Percentiles rank a stretch among this genome's conserved stretches.
Evolutionary conservation across 2,329 filamentous ascomycete species (phyloP).

Genomic region (Fusarium papillatum): DNA sequence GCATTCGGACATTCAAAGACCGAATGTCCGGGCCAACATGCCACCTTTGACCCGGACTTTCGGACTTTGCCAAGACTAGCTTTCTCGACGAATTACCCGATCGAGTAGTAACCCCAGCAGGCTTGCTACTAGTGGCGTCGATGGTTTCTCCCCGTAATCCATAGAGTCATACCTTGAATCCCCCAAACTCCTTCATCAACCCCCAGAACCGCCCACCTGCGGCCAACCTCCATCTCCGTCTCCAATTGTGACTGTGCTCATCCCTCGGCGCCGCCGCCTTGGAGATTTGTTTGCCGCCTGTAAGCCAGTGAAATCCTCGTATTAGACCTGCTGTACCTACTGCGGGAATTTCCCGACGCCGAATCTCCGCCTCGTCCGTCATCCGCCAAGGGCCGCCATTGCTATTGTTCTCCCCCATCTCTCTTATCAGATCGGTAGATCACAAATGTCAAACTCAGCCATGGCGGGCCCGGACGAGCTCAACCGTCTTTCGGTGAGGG

Average conservation of each 20-base stretch:
- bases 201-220: not conserved
- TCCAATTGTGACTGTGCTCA: slow-evolving; percentile 6
- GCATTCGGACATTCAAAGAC: slow-evolving; percentile 37
- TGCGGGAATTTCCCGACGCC: slow-evolving; percentile 21
- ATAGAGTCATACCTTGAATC: slow-evolving; percentile 2
- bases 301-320: not conserved
- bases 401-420: not conserved
- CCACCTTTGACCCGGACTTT: slow-evolving; percentile 3
- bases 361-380: slow-evolving; percentile 26
- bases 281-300: not conserved
- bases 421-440: not conserved
- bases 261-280: slow-evolving; percentile 8
- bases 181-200: slow-evolving; percentile 16
- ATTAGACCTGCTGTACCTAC: slow-evolving; percentile 3
- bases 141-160: not conserved
- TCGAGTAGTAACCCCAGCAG: not conserved
- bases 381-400: not conserved
- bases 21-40: slow-evolving; percentile 21
- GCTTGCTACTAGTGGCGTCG: not conserved
- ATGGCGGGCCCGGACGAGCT: slow-evolving; percentile 32
- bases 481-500: slow-evolving; percentile 42
- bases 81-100: slow-evolving; percentile 19
- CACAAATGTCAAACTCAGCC: slow-evolving; percentile 20
- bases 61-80: slow-evolving; percentile 8
- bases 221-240: not conserved